Evolutionary conservation across 805 yeast genomes (phyloP), one percentile per base, ranked within the genome.

Genomic region (Saturnispora hagleri): DNA sequence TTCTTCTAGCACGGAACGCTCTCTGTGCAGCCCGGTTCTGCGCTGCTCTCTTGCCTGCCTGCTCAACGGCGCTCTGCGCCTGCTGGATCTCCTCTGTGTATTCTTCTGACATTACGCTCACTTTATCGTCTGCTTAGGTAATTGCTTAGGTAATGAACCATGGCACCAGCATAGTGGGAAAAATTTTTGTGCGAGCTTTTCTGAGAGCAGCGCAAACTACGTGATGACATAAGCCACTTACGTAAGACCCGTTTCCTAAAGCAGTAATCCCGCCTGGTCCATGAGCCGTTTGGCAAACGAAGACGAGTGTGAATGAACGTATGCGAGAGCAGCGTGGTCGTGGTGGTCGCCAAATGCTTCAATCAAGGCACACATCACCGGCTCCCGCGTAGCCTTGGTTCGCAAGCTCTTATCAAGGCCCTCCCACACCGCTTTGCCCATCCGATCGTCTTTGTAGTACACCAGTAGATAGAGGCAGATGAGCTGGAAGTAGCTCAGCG

Each of bases 21-120:
- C 87, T 80, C 69, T 90, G 97, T 4, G 97, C 97, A 55, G 80
- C 82, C 62, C 97, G 74, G 71, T 90, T 90, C 69, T 90, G 97
- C 8, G 84, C 89, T 1, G 97, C 97, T 56, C 97, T 80, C 66
- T 87, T 88, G 41, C 93, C 31, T 3, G 48, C 46, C 18, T 44
- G 48, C 31, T 44, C 48, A 26, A 48, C 51, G 22, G 51, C 51
- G 36, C 47, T 43, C 28, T 43, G 47, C 20, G 47, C 47, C 17
- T 28, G 24, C 35, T 43, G 22, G 33, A 43, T 43, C 47, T 49
- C 51, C 36, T 49, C 51, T 18, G 43, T 43, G 47, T 34, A 49
- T 26, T 43, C 51, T 20, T 20, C 41, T 15, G 24, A 20, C 36
- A 33, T 20, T 31, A 12, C 24, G 26, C 47, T 18, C 38, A 17